phyloP scores from a whole-genome alignment of 148 eudicot genomes.

The Rhododendron ferrugineum region DNA sequence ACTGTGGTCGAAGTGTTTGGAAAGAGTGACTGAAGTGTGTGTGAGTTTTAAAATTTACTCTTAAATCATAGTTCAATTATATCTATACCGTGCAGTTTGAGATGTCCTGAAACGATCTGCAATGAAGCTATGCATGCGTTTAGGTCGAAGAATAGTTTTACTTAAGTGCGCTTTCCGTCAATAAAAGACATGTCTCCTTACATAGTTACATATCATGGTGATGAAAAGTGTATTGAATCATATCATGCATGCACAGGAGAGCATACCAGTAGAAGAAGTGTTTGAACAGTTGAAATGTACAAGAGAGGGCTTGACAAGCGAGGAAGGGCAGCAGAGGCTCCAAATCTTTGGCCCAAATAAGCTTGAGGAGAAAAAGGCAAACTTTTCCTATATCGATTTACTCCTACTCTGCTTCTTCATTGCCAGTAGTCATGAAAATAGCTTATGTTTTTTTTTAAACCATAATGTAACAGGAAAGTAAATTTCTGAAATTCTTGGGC shows the following conservation, averaged over 20 bases:
- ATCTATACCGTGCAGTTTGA: background rate
- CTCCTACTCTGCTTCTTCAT: background rate
- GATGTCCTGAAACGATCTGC: background rate
- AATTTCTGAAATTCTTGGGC: constrained; percentile 60
- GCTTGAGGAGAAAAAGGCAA: constrained; percentile 76
- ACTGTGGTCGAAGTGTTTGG: background rate
- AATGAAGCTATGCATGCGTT: background rate
- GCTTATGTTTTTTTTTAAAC: background rate
- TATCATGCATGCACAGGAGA: constrained; percentile 38
- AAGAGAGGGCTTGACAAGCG: constrained; percentile 44
- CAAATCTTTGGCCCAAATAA: constrained; percentile 62
- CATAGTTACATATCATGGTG: background rate
- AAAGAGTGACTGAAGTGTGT: background rate
- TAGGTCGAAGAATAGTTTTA: background rate
- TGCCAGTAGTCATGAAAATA: background rate
- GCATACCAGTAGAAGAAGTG: constrained; percentile 59
- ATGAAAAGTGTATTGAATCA: background rate
- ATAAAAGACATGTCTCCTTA: background rate
- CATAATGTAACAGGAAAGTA: constrained; percentile 46
- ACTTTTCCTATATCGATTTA: background rate
- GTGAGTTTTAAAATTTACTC: background rate
- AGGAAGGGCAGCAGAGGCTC: constrained; percentile 49
- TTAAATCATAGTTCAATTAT: background rate
- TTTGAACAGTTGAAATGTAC: constrained; percentile 46
- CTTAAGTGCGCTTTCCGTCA: background rate